These are phyloP conservation scores for Blastobotrys capitulatus DNA, from an alignment of 1,139 yeast genomes.

Conservation along the genomic window DNA sequence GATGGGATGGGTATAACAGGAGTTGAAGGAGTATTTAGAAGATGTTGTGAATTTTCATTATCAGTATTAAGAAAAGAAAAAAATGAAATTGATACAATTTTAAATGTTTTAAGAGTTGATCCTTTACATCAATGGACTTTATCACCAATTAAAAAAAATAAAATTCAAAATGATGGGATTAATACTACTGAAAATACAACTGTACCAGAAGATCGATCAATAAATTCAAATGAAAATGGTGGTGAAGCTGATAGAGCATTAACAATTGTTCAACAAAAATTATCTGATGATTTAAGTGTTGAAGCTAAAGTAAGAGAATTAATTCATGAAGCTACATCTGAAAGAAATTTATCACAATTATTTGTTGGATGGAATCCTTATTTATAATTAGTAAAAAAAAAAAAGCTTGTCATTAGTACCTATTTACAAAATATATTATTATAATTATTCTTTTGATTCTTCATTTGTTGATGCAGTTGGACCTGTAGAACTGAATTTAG, in stretches of 20 bases:
- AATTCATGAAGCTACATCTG: conserved; percentile 68
- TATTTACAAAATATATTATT: background rate
- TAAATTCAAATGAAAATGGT: conserved; percentile 25
- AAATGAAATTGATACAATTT: conserved; percentile 69
- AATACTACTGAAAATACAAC: background rate
- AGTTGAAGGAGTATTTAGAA: conserved; percentile 65
- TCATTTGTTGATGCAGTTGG: background rate
- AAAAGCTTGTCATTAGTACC: background rate
- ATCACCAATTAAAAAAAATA: conserved; percentile 53
- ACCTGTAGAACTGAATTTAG: conserved; percentile 5
- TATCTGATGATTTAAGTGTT: conserved; percentile 66
- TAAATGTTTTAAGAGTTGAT: conserved; percentile 86
- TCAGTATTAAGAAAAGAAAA: conserved; percentile 59
- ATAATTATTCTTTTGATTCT: background rate
- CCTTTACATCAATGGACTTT: conserved; percentile 89
- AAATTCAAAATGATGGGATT: conserved; percentile 40
- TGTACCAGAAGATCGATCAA: too few relatives aligned
- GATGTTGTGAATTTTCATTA: conserved; percentile 70
- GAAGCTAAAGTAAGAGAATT: conserved; percentile 83
- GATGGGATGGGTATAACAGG: conserved; percentile 92
- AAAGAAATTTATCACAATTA: conserved; percentile 62
- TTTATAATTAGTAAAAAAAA: conserved; percentile 14
- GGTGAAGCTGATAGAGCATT: conserved; percentile 81
- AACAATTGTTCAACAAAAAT: conserved; percentile 62
- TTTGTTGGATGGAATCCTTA: conserved; percentile 47